These are phyloP conservation scores for Croton setiger DNA, from an alignment of 441 rosid genomes.

Conservation along the genomic window DNA sequence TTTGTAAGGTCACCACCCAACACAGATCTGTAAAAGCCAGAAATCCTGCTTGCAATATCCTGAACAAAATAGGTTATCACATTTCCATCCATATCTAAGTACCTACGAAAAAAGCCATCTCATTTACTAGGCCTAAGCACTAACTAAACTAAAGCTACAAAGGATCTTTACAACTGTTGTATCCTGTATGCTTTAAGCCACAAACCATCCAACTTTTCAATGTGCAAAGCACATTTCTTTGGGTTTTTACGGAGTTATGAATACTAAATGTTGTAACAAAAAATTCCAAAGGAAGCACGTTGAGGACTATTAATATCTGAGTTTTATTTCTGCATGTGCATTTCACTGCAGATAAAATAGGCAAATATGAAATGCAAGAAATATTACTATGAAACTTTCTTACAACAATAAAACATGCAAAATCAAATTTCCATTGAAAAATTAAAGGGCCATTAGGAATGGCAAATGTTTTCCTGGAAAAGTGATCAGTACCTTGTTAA, in stretches of 20 bases:
- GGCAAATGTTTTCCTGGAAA: constrained; percentile 11
- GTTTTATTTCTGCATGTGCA: background rate
- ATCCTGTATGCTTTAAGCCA: background rate
- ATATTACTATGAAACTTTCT: background rate
- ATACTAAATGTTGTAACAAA: too few species aligned
- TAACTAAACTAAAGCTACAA: background rate
- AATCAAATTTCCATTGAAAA: background rate
- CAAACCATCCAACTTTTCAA: background rate
- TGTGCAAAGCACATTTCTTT: too few species aligned
- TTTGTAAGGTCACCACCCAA: constrained; percentile 50
- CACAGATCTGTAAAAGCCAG: constrained; percentile 32
- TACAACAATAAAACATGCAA: constrained; percentile 3
- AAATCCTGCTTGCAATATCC: constrained; percentile 49
- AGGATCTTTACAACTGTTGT: background rate
- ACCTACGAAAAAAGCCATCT: background rate
- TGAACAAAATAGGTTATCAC: constrained; percentile 20
- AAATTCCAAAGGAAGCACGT: too few species aligned
- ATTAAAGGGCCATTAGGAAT: background rate
- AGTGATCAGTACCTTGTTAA: constrained; percentile 50
- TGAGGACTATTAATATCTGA: background rate
- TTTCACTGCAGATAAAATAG: background rate
- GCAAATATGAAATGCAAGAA: background rate
- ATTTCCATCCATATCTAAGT: background rate
- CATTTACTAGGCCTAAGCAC: background rate
- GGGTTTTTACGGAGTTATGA: too few species aligned